A percentile compares a stretch with the other conserved stretches of the same genome.
These are phyloP conservation scores for Citrus hindsii DNA, from an alignment of 345 rosid species.

Conservation along the genomic window DNA sequence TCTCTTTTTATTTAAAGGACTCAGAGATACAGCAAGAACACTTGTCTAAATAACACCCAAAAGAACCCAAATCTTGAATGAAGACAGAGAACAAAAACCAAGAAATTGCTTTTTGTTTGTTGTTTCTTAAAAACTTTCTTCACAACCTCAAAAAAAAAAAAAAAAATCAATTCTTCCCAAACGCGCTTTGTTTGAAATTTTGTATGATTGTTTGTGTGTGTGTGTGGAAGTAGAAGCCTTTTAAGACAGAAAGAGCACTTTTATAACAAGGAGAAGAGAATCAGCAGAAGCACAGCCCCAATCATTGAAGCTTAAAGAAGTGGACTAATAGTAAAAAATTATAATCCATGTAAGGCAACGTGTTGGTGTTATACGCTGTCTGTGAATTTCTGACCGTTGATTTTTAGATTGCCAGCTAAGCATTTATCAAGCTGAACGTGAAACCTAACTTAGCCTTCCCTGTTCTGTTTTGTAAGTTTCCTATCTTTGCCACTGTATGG, in stretches of 20 bases:
- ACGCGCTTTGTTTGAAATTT: neutral
- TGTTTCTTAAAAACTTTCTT: constrained; percentile 7
- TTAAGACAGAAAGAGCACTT: constrained; percentile 15
- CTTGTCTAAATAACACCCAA: constrained; percentile 1
- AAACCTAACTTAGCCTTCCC: constrained; percentile 3
- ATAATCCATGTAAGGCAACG: constrained; percentile 39
- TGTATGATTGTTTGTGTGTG: neutral
- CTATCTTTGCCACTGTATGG: neutral
- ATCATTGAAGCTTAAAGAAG: constrained; percentile 60
- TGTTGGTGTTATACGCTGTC: neutral
- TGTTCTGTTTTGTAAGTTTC: constrained; percentile 23
- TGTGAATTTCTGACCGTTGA: constrained; percentile 56
- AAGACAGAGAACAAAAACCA: constrained; percentile 7
- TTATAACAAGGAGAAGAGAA: constrained; percentile 16
- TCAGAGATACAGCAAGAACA: neutral
- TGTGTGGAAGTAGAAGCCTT: neutral
- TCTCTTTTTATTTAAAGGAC: neutral
- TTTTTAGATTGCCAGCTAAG: constrained; percentile 50
- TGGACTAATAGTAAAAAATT: constrained; percentile 17
- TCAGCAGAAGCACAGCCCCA: constrained; percentile 24
- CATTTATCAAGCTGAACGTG: constrained; percentile 6
- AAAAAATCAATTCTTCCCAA: neutral
- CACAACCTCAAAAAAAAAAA: neutral
- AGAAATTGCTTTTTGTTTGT: constrained; percentile 22
- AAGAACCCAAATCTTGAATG: constrained; percentile 14